A percentile compares a stretch with the other conserved stretches of the same genome.
phyloP scores from a whole-genome alignment of 805 yeast species.

The Candida ficus region DNA sequence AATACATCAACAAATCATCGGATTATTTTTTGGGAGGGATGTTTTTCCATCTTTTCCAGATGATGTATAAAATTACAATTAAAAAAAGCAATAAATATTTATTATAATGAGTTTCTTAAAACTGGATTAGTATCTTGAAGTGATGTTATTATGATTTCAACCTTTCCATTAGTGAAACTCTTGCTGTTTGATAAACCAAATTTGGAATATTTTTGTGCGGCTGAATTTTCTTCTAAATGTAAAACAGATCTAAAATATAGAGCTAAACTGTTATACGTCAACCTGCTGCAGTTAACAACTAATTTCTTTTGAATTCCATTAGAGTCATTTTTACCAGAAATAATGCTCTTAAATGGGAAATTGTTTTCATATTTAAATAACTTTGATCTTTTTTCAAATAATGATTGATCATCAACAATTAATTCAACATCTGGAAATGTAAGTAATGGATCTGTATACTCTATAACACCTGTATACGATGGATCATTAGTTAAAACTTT shows the following conservation, averaged over 20 bases:
- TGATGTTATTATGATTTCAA: not conserved
- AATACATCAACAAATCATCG: too few species aligned
- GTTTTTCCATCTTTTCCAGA: too few species aligned
- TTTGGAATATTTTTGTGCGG: not conserved
- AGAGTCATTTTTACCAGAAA: too few species aligned
- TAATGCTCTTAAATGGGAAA: not conserved
- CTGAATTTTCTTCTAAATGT: not conserved
- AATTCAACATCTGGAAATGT: not conserved
- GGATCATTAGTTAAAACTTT: not conserved
- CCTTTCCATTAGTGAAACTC: not conserved
- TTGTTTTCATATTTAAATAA: not conserved
- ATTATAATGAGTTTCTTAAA: not conserved
- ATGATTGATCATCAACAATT: not conserved
- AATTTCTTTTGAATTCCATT: not conserved
- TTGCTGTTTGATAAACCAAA: constrained; percentile 2
- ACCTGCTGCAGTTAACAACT: constrained; percentile 3
- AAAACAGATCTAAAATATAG: constrained; percentile 2
- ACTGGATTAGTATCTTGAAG: not conserved
- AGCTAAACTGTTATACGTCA: constrained; percentile 5
- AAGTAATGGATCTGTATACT: not conserved
- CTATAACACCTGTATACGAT: not conserved
- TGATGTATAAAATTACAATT: too few species aligned
- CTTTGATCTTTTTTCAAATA: not conserved
- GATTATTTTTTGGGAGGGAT: too few species aligned
- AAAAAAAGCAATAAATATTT: too few species aligned